These are phyloP conservation scores for Hyaloscypha variabilis DNA, from an alignment of 495 filamentous ascomycete species.

Conservation along the genomic window DNA sequence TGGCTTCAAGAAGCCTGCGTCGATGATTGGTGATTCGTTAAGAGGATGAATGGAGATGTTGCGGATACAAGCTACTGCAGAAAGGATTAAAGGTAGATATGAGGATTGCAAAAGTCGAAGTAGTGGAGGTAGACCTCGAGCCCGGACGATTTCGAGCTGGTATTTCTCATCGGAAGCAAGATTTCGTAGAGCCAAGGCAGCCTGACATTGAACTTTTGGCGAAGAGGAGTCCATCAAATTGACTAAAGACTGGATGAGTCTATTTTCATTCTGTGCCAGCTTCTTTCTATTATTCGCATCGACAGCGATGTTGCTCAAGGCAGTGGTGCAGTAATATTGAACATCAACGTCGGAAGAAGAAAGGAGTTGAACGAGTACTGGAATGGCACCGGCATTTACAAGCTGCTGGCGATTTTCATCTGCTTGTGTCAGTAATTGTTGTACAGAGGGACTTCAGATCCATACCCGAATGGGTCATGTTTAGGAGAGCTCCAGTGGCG, in stretches of 20 bases:
- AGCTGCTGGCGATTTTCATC: constrained; percentile 98
- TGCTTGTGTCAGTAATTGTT: constrained; percentile 37
- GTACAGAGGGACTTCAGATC: constrained; percentile 11
- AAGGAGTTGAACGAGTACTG: constrained; percentile 91
- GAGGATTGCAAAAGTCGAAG: constrained; percentile 90
- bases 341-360: constrained; percentile 93
- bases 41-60: constrained; percentile 99
- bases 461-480: constrained; percentile 99
- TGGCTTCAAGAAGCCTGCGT: constrained; percentile 92
- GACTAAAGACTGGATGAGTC: constrained; percentile 89
- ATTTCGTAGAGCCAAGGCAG: constrained; percentile 90
- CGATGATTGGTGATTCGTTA: constrained; percentile 99
- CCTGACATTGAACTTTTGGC: constrained; percentile 97
- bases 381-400: constrained; percentile 94
- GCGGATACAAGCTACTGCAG: constrained; percentile 95
- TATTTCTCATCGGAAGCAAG: constrained; percentile 98
- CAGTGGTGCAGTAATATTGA: constrained; percentile 99
- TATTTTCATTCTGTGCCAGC: constrained; percentile 84
- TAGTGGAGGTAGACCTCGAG: constrained; percentile 80
- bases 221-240: constrained; percentile 96
- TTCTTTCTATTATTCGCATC: constrained; percentile 88
- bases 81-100: constrained; percentile 93
- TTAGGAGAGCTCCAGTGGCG: constrained; percentile 91
- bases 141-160: constrained; percentile 93
- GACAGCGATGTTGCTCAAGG: constrained; percentile 97